phyloP scores from a whole-genome alignment of 441 rosid genomes.

The Adansonia gregorii region DNA sequence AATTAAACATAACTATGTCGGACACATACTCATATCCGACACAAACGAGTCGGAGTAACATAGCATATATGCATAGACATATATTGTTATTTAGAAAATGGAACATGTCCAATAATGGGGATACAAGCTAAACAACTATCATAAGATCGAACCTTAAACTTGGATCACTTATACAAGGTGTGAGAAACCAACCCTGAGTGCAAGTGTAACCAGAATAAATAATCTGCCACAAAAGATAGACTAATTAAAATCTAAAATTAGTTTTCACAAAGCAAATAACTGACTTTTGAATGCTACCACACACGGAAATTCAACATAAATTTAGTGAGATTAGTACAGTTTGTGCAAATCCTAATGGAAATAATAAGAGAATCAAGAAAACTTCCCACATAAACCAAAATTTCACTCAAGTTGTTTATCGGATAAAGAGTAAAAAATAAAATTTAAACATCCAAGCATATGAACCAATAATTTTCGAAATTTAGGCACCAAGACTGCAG shows the following conservation, averaged over 20 bases:
- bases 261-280: background rate
- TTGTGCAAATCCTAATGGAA: background rate
- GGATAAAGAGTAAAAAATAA: background rate
- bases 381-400: background rate
- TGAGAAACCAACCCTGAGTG: slow-evolving; percentile 95
- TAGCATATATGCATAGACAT: background rate
- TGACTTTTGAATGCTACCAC: background rate
- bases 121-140: background rate
- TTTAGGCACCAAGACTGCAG: no score
- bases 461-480: background rate
- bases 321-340: background rate
- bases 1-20: no score
- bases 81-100: background rate
- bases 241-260: slow-evolving; percentile 16
- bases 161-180: slow-evolving; percentile 84
- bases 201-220: slow-evolving; percentile 91
- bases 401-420: background rate
- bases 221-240: slow-evolving; percentile 51
- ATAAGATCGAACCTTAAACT: slow-evolving; percentile 66
- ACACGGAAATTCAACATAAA: background rate
- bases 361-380: background rate
- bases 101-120: background rate
- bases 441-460: background rate
- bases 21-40: no score
- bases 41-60: no score